A percentile compares a stretch with the other conserved stretches of the same genome.
phyloP scores from a whole-genome alignment of 495 filamentous ascomycete genomes.

The Stereocaulon alpinum region DNA sequence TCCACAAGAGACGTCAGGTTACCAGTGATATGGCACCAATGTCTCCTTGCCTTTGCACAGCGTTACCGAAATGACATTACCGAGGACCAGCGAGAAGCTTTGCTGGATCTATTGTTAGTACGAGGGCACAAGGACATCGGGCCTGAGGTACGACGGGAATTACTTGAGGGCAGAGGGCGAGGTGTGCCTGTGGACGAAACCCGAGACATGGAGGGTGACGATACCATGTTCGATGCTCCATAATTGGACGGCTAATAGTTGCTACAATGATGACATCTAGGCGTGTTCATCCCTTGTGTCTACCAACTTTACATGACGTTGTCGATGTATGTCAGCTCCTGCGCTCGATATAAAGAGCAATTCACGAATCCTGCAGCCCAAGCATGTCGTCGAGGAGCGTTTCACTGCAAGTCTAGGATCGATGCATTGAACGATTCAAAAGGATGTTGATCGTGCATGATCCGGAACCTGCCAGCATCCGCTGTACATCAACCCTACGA shows the following conservation, averaged over 20 bases:
- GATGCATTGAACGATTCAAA: background rate
- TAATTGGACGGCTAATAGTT: background rate
- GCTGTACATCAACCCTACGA: background rate
- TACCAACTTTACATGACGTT: too few species aligned
- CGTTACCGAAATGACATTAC: conserved; percentile 88
- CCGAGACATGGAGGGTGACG: conserved; percentile 60
- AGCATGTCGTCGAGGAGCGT: too few species aligned
- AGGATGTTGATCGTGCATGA: background rate
- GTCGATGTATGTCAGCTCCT: too few species aligned
- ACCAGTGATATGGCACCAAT: conserved; percentile 86
- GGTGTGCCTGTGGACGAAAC: conserved; percentile 60
- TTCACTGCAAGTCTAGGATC: background rate
- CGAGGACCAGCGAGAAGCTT: conserved; percentile 84
- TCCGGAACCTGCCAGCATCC: background rate
- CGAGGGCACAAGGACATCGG: conserved; percentile 83
- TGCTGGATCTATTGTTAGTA: conserved; percentile 78
- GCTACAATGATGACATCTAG: too few species aligned
- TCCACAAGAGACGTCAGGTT: conserved; percentile 47
- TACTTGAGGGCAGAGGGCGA: conserved; percentile 79
- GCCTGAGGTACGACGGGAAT: conserved; percentile 81
- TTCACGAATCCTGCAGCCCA: too few species aligned
- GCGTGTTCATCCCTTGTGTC: too few species aligned
- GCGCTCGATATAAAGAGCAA: too few species aligned
- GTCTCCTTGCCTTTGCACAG: conserved; percentile 81
- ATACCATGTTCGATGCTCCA: conserved; percentile 54